phyloP scores from a whole-genome alignment of 208 protist species.

The Angomonas deanei region DNA sequence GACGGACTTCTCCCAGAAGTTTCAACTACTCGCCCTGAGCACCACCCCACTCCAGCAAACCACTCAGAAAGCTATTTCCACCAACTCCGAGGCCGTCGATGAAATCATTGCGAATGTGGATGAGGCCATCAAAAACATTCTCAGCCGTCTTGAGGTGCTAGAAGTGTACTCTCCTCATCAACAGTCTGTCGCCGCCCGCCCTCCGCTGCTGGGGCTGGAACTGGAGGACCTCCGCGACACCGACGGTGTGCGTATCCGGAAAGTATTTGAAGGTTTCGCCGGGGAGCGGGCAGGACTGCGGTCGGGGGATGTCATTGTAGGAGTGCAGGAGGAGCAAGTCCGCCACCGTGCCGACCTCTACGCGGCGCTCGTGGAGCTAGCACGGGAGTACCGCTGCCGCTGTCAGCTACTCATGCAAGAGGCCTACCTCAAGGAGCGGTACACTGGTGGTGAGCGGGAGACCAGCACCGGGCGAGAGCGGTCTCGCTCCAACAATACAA shows the following conservation, averaged over 20 bases:
- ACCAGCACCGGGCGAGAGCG: background rate
- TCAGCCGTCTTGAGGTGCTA: constrained; percentile 40
- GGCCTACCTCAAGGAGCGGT: constrained; percentile 15
- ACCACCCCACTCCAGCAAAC: constrained; percentile 1
- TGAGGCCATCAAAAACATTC: constrained; percentile 15
- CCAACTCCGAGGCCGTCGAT: background rate
- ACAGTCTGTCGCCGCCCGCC: constrained; percentile 32
- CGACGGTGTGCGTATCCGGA: constrained; percentile 31
- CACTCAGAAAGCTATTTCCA: background rate
- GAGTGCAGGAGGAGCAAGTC: constrained; percentile 31
- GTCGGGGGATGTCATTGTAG: constrained; percentile 42
- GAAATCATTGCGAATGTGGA: background rate
- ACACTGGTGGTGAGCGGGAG: constrained; percentile 2
- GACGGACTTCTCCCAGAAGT: background rate
- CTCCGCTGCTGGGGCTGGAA: constrained; percentile 54
- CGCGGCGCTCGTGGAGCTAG: constrained; percentile 35
- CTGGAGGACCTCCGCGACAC: constrained; percentile 33
- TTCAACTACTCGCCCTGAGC: background rate
- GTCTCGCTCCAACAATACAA: no score
- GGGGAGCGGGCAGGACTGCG: constrained; percentile 40
- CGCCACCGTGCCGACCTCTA: constrained; percentile 48
- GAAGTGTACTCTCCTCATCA: constrained; percentile 65
- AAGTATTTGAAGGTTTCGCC: constrained; percentile 42
- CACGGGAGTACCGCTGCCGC: constrained; percentile 34
- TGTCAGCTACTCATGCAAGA: constrained; percentile 32